These are phyloP conservation scores for Pleurotus salmoneostramineus DNA, from an alignment of 768 basidiomycete species.

Conservation along the genomic window DNA sequence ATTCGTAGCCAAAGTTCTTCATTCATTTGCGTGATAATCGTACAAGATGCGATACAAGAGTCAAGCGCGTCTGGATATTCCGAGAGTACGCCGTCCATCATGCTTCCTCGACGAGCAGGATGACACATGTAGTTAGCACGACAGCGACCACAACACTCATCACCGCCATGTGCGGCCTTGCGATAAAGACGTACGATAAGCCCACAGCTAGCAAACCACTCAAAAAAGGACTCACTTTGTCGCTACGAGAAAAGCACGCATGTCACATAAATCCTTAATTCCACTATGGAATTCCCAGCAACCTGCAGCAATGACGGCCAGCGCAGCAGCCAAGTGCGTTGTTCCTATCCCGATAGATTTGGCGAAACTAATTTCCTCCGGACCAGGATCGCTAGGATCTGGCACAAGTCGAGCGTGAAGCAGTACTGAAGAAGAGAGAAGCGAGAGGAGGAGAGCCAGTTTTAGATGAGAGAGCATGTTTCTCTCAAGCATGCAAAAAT, in stretches of 20 bases:
- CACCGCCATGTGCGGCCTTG: conserved; percentile 47
- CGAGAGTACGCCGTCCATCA: neutral
- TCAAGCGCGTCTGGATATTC: too few relatives aligned
- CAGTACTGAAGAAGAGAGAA: conserved; percentile 62
- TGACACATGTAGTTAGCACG: conserved; percentile 49
- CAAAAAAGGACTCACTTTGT: conserved; percentile 40
- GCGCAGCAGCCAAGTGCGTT: conserved; percentile 48
- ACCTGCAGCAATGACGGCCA: conserved; percentile 53
- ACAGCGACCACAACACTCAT: conserved; percentile 45
- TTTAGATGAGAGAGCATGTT: conserved; percentile 70
- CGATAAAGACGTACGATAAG: conserved; percentile 2
- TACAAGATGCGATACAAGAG: too few relatives aligned
- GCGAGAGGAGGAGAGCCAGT: conserved; percentile 58
- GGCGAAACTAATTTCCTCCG: conserved; percentile 15
- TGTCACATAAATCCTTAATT: conserved; percentile 49
- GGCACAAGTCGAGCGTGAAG: conserved; percentile 59
- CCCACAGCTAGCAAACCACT: neutral
- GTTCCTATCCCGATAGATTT: conserved; percentile 44
- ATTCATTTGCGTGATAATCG: too few relatives aligned
- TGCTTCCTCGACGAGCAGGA: conserved; percentile 36
- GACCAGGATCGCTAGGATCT: conserved; percentile 19
- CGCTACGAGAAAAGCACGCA: conserved; percentile 56
- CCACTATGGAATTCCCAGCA: conserved; percentile 65
- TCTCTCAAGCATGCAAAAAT: conserved; percentile 77
- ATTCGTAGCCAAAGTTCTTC: too few relatives aligned